A percentile compares a stretch with the other conserved stretches of the same genome.
These are phyloP conservation scores for Ocimum tenuiflorum DNA, from an alignment of 257 asterid genomes.

Conservation along the genomic window DNA sequence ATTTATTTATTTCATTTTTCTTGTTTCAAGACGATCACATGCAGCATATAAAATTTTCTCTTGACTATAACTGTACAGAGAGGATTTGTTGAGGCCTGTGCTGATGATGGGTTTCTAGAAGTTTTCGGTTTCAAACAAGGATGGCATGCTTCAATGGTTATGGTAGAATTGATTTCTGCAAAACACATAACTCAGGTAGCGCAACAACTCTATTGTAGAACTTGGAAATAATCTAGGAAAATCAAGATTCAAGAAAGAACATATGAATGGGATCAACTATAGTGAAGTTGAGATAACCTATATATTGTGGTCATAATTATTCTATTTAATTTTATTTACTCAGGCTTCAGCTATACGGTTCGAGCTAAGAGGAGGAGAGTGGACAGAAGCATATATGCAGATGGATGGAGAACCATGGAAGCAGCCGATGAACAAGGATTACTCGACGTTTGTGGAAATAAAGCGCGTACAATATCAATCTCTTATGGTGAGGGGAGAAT, in stretches of 20 bases:
- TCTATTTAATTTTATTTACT: background rate
- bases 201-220: background rate
- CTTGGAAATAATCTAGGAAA: too few species aligned
- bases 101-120: slow-evolving; percentile 83
- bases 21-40: too few species aligned
- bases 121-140: slow-evolving; percentile 91
- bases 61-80: slow-evolving; percentile 36
- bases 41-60: background rate
- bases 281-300: too few species aligned
- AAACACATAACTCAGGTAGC: slow-evolving; percentile 93
- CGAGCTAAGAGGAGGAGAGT: slow-evolving; percentile 89
- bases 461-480: slow-evolving; percentile 65
- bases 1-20: too few species aligned
- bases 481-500: slow-evolving; percentile 58
- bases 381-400: slow-evolving; percentile 80
- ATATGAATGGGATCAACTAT: too few species aligned
- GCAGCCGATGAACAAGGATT: slow-evolving; percentile 64
- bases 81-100: slow-evolving; percentile 89
- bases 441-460: slow-evolving; percentile 62
- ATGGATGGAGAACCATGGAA: slow-evolving; percentile 97
- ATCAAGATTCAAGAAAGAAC: too few species aligned
- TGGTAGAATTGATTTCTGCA: slow-evolving; percentile 86
- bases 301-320: too few species aligned
- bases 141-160: slow-evolving; percentile 99
- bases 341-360: slow-evolving; percentile 81